phyloP scores from a whole-genome alignment of 163 green algal genomes.

The Scenedesmus sp. region DNA sequence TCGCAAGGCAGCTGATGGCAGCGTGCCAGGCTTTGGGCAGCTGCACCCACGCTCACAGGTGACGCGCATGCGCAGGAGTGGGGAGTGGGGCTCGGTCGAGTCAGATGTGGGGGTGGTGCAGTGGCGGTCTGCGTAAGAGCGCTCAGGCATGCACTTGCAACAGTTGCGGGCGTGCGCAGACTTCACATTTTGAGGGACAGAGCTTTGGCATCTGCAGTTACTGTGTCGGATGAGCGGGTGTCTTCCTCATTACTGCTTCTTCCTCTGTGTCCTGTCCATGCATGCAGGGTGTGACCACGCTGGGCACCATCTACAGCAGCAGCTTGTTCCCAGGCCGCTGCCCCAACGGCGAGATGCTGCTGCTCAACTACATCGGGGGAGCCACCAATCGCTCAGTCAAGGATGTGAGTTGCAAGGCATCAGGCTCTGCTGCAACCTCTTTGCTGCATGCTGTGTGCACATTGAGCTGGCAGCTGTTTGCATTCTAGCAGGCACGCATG shows the following conservation, averaged over 20 bases:
- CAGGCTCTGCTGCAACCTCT: neutral
- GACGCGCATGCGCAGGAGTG: too few species aligned
- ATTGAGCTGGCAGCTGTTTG: neutral
- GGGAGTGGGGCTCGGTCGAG: too few species aligned
- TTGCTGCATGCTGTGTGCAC: neutral
- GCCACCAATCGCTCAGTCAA: constrained; percentile 91
- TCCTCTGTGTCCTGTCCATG: too few species aligned
- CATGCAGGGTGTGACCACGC: constrained; percentile 90
- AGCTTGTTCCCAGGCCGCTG: constrained; percentile 92
- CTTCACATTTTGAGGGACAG: too few species aligned
- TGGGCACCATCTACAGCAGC: constrained; percentile 99
- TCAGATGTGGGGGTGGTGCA: too few species aligned
- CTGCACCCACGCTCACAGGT: constrained; percentile 94
- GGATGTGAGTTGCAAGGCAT: constrained; percentile 67
- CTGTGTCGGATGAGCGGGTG: too few species aligned
- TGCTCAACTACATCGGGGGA: constrained; percentile 98
- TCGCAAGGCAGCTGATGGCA: constrained; percentile 78
- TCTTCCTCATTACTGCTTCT: too few species aligned
- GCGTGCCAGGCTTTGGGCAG: constrained; percentile 97
- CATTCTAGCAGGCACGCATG: neutral
- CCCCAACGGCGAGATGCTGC: constrained; percentile 82
- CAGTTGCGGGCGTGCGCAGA: too few species aligned
- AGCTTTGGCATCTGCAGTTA: too few species aligned
- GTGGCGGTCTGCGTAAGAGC: too few species aligned
- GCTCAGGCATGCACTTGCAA: too few species aligned